Conservation (phyloP, 2,329 filamentous ascomycete genomes). For the Albifimbria verrucaria region DNA sequence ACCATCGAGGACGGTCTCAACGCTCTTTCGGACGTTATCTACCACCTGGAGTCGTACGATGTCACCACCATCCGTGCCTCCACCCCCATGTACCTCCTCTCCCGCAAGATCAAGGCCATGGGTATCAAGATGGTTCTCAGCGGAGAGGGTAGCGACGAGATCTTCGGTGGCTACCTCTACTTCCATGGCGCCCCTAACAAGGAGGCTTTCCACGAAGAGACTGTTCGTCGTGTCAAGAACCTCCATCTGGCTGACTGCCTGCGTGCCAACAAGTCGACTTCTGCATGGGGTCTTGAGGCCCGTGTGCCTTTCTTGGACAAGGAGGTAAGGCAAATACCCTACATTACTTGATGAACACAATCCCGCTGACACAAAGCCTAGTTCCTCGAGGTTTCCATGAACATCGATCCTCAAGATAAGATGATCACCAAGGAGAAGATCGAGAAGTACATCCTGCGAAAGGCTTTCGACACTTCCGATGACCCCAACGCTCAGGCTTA, state of each 20-base stretch:
- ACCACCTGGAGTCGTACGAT: slow-evolving; percentile 95
- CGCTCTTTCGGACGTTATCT: slow-evolving; percentile 95
- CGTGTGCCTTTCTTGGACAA: slow-evolving; percentile 98
- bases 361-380: slow-evolving; percentile 29
- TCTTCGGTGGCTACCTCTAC: slow-evolving; percentile 97
- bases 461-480: slow-evolving; percentile 92
- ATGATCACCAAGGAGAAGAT: slow-evolving; percentile 88
- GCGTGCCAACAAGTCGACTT: slow-evolving; percentile 98
- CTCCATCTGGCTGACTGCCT: slow-evolving; percentile 94
- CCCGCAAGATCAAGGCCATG: slow-evolving; percentile 98
- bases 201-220: slow-evolving; percentile 93
- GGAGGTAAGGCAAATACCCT: slow-evolving; percentile 45
- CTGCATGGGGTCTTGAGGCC: slow-evolving; percentile 95
- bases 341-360: neutral
- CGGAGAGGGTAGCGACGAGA: slow-evolving; percentile 95
- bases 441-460: slow-evolving; percentile 97
- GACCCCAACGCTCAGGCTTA: slow-evolving; percentile 80
- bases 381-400: slow-evolving; percentile 92
- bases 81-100: slow-evolving; percentile 96
- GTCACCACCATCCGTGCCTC: slow-evolving; percentile 98
- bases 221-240: slow-evolving; percentile 91
- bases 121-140: slow-evolving; percentile 99
- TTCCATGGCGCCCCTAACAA: slow-evolving; percentile 93
- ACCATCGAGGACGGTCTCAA: slow-evolving; percentile 97
- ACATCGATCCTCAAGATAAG: slow-evolving; percentile 91